Evolutionary conservation across 164 flowering plant genomes (phyloP).

Genomic region (Magnolia kwangsiensis): DNA sequence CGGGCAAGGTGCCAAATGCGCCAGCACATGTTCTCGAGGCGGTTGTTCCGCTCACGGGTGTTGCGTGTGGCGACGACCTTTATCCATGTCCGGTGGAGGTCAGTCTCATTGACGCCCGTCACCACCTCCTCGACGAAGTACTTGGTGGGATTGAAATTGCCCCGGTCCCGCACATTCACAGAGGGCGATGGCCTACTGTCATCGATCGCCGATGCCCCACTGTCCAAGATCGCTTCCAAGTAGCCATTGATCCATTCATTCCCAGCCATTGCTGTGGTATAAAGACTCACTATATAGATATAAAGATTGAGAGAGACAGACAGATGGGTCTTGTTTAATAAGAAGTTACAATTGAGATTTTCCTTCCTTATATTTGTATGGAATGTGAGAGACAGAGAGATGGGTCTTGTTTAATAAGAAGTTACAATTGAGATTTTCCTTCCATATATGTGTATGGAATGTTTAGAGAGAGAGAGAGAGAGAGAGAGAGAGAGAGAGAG

Average conservation of each 20-base stretch:
- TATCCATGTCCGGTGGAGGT: constrained; percentile 88
- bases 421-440: no score
- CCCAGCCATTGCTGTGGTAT: constrained; percentile 53
- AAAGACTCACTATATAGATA: no score
- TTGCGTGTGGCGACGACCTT: constrained; percentile 94
- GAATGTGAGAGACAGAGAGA: no score
- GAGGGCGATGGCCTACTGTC: constrained; percentile 30
- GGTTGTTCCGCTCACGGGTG: constrained; percentile 70
- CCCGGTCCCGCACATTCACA: constrained; percentile 39
- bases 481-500: no score
- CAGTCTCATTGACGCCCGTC: constrained; percentile 80
- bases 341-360: no score
- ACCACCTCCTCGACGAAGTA: constrained; percentile 90
- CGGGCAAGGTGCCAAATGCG: constrained; percentile 95
- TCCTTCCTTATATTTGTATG: no score
- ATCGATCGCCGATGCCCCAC: constrained; percentile 50
- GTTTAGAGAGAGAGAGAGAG: no score
- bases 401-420: no score
- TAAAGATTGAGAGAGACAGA: no score
- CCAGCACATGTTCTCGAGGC: constrained; percentile 98
- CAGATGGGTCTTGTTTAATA: no score
- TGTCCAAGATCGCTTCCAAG: constrained; percentile 77
- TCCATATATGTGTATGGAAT: no score
- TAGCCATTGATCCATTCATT: constrained; percentile 95
- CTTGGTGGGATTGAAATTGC: constrained; percentile 77